Conservation (phyloP, 257 asterid species). For the Dorcoceras hygrometricum region DNA sequence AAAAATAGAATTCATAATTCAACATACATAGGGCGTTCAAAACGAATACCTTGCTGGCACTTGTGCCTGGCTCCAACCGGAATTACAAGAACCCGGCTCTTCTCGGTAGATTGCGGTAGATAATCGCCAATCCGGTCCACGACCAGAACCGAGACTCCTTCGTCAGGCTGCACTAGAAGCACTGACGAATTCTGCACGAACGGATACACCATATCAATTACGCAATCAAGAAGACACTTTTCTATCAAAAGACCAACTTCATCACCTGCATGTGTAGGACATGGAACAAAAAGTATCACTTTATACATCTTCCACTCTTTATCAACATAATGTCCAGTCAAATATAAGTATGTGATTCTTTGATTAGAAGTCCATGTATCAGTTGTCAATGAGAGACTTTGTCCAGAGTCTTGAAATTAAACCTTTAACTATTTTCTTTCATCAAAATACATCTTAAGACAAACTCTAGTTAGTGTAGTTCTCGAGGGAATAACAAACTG, state of each 20-base stretch:
- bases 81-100: too few relatives aligned
- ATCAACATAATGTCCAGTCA: constrained; percentile 9
- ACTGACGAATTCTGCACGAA: constrained; percentile 13
- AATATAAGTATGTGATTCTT: constrained; percentile 8
- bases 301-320: constrained; percentile 5
- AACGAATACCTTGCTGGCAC: too few relatives aligned
- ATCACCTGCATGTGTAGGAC: constrained; percentile 10
- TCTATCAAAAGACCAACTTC: background rate
- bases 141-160: too few relatives aligned
- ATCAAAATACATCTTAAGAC: background rate
- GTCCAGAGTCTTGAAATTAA: background rate
- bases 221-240: constrained; percentile 7
- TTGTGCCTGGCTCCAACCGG: too few relatives aligned
- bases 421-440: constrained; percentile 8
- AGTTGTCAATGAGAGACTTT: background rate
- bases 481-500: constrained; percentile 9
- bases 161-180: too few relatives aligned
- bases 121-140: too few relatives aligned
- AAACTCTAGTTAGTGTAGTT: background rate
- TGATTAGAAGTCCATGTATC: constrained; percentile 21
- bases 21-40: too few relatives aligned
- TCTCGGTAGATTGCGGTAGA: too few relatives aligned
- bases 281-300: constrained; percentile 5
- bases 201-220: background rate
- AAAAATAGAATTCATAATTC: too few relatives aligned